Evolutionary conservation across 768 basidiomycete species (phyloP), one percentile per base, ranked within the genome.

Genomic region (Fibroporia radiculosa): DNA sequence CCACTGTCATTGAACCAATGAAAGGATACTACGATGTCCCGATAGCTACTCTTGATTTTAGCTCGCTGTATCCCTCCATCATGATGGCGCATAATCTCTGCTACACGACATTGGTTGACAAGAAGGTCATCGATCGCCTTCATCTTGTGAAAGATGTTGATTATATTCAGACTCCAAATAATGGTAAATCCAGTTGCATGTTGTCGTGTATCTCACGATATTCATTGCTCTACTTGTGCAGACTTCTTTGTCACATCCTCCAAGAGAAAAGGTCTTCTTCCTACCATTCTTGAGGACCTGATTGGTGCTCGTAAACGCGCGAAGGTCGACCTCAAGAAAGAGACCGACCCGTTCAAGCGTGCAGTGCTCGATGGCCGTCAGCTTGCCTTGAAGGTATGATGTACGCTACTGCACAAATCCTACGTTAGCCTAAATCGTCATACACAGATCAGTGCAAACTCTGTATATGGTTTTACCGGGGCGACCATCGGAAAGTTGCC

Each of bases 51-150:
- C 78, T 99, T 37, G 96, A 99, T 75, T 99, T 99, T 68, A 93
- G 91, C 47, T 97, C 93, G 1, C 74, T 99, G 49, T 99, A 99
- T 64, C 96, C 96, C 3, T 98, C 96, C 0, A 98, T 99, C 66
- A 99, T 99, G 96, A 97, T 97, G 93, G 96, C 95, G 2, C 96
- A 99, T 65, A 99, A 99, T 60, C 69, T 99, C 1, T 99, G 96
- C 62, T 99, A 98, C 59, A 97, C 96, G 0, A 97, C 96, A 0
- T 71, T 98, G n/a, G 63, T 97, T 28, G 89, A 96, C 50, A 85
- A 80, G 60, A 34, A 47, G 4, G 85, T 84, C 0, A 83, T 95
- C 11, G 84, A 91, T 16, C 75, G 86, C 16, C 68, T 98, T 12
- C 66, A 72, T 6, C 72, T 98, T 16, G 76, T 78, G 26, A 90